Conservation (phyloP, 176 grass and related monocot genomes). For the Themeda triandra region DNA sequence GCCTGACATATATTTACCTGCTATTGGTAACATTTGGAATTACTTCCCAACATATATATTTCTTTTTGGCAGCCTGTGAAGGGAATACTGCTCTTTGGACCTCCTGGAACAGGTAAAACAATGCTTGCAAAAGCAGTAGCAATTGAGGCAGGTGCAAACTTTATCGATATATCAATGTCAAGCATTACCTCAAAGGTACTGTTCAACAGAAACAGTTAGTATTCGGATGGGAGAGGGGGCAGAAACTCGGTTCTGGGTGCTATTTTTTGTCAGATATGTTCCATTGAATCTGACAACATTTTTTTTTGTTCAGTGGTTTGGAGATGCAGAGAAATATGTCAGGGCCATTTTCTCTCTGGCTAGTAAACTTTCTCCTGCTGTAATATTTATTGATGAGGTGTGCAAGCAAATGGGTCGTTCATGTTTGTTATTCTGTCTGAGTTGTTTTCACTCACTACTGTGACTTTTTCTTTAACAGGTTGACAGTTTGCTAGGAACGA, state of each 20-base stretch:
- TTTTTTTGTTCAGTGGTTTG: slow-evolving; percentile 52
- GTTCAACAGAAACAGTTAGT: slow-evolving; percentile 5
- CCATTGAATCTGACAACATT: background rate
- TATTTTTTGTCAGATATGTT: background rate
- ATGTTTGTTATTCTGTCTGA: background rate
- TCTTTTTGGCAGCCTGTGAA: slow-evolving; percentile 62
- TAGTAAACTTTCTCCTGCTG: slow-evolving; percentile 74
- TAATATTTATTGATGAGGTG: slow-evolving; percentile 92
- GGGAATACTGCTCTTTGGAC: slow-evolving; percentile 93
- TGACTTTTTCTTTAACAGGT: slow-evolving; percentile 35
- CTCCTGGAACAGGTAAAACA: slow-evolving; percentile 89
- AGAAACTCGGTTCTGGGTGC: background rate
- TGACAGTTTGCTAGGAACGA: slow-evolving; percentile 78
- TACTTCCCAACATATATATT: background rate
- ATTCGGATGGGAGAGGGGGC: background rate
- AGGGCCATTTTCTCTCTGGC: slow-evolving; percentile 84
- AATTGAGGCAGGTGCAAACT: slow-evolving; percentile 84
- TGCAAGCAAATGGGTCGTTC: background rate
- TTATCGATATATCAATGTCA: slow-evolving; percentile 89
- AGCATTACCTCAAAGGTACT: slow-evolving; percentile 77
- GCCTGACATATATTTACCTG: background rate
- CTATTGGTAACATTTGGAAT: background rate
- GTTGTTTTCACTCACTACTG: background rate
- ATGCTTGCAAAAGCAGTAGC: slow-evolving; percentile 94
- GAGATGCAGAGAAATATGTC: slow-evolving; percentile 80